Conservation (phyloP, 345 rosid genomes). For the Ceriops tagal region DNA sequence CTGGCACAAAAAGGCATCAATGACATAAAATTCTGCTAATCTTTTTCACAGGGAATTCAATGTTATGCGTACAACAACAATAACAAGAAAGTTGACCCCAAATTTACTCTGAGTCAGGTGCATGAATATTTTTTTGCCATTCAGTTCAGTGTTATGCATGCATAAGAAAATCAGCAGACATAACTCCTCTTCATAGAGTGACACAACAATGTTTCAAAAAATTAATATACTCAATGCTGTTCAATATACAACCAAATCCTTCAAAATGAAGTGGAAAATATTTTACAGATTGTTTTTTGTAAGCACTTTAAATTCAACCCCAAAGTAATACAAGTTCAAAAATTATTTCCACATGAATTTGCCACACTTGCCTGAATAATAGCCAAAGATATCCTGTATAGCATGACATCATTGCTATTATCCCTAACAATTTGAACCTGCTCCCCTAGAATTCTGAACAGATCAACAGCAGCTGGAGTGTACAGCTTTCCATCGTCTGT, state of each 20-base stretch:
- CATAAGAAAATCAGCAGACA: slow-evolving; percentile 1
- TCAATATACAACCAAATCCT: background rate
- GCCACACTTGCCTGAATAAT: slow-evolving; percentile 67
- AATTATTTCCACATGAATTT: background rate
- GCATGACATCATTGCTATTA: slow-evolving; percentile 94
- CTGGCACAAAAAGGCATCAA: slow-evolving; percentile 4
- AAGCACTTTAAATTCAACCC: background rate
- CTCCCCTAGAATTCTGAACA: slow-evolving; percentile 98
- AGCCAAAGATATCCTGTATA: slow-evolving; percentile 91
- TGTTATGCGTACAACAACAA: no score
- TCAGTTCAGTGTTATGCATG: background rate
- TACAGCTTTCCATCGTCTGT: slow-evolving; percentile 98
- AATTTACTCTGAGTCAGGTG: background rate
- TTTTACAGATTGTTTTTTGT: background rate
- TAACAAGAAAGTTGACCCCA: background rate
- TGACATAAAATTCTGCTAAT: background rate
- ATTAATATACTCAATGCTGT: background rate
- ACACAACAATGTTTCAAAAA: background rate
- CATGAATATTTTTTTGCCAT: background rate
- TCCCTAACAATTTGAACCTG: slow-evolving; percentile 98
- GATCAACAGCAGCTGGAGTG: slow-evolving; percentile 99
- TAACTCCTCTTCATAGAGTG: slow-evolving; percentile 2
- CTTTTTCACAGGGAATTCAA: background rate
- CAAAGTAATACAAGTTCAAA: background rate
- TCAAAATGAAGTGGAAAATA: background rate